phyloP scores from a whole-genome alignment of 805 yeast species.

The Debaryomyces castellii region DNA sequence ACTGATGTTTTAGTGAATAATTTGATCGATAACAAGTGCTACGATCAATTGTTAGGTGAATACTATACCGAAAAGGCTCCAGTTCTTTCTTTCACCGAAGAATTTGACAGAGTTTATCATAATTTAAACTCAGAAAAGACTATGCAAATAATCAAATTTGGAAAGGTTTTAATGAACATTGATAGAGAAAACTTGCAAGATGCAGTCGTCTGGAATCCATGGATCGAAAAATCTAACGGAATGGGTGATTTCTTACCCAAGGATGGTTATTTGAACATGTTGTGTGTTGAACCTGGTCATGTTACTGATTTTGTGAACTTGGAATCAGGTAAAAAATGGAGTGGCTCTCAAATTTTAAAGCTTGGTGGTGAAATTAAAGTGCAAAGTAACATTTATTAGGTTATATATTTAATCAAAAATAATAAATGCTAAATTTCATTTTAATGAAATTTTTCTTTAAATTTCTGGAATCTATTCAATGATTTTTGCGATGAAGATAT shows the following conservation, averaged over 20 bases:
- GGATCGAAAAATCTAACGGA: conserved; percentile 77
- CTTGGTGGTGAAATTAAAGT: conserved; percentile 61
- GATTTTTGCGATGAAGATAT: conserved; percentile 40
- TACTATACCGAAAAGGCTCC: conserved; percentile 72
- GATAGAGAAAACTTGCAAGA: conserved; percentile 63
- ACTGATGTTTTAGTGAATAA: conserved; percentile 77
- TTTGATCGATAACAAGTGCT: conserved; percentile 67
- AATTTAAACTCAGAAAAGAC: conserved; percentile 52
- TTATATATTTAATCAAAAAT: background rate
- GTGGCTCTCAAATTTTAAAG: conserved; percentile 60
- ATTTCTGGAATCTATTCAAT: conserved; percentile 33
- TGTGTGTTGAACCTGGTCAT: conserved; percentile 92
- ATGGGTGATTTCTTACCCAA: conserved; percentile 91
- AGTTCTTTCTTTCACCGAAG: conserved; percentile 68
- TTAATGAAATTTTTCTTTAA: conserved; percentile 30
- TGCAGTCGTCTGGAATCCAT: conserved; percentile 96
- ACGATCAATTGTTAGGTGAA: conserved; percentile 71
- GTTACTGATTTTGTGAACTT: conserved; percentile 68
- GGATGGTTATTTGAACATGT: conserved; percentile 79
- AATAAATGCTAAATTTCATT: background rate
- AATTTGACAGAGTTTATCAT: conserved; percentile 82
- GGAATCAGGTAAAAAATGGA: conserved; percentile 74
- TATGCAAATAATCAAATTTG: conserved; percentile 68
- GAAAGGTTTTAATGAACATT: conserved; percentile 68
- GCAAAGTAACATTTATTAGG: conserved; percentile 47